Base-by-base conservation (phyloP, 306 rosid genomes). In the Acacia confusa region DNA sequence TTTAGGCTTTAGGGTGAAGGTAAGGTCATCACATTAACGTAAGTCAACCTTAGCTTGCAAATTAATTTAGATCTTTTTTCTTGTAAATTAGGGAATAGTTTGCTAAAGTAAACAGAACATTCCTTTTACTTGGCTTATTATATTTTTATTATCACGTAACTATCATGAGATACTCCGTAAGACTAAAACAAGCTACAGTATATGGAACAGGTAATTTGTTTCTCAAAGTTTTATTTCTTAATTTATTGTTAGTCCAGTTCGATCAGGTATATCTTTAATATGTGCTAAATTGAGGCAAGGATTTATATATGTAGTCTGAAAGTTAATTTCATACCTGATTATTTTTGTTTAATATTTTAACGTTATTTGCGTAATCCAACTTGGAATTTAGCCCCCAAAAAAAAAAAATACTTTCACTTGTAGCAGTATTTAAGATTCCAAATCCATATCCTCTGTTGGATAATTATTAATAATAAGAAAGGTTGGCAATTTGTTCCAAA, bases 31-130 rank as follows among this genome's bases (percentile, higher is more conserved):
- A 83, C n/a, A 16, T 27, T 74, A 66, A 8, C 40, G 55, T 5
- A 38, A 74, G 80, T 74, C 84, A 81, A 53, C 79, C 63, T 67
- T 52, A 64, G 53, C 28, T 72, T 47, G 69, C 47, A 70, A 70
- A 70, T 43, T 50, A 50, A 72, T 48, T 38, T 82, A 71, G 63
- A 64, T 61, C 34, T 38, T 72, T 77, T 71, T 70, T 44, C 50
- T 70, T 47, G 38, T 70, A 70, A 44, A 6, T 17, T 45, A 45
- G 52, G 14, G 47, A 24, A 74, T 20, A 64, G 58, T 25, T 65
- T 38, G 63, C n/a, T 25, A 28, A 74, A 66, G 40, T 40, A 81
- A 81, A 74, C 40, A 66, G 75, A 74, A 52, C 75, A 66, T 75
- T 53, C 58, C 74, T 72, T 27, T 72, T 60, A 40, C 10, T 58